Evolutionary conservation across 805 yeast genomes (phyloP), one percentile per base, ranked within the genome.

Genomic region (Trichomonascus vanleenenianus): DNA sequence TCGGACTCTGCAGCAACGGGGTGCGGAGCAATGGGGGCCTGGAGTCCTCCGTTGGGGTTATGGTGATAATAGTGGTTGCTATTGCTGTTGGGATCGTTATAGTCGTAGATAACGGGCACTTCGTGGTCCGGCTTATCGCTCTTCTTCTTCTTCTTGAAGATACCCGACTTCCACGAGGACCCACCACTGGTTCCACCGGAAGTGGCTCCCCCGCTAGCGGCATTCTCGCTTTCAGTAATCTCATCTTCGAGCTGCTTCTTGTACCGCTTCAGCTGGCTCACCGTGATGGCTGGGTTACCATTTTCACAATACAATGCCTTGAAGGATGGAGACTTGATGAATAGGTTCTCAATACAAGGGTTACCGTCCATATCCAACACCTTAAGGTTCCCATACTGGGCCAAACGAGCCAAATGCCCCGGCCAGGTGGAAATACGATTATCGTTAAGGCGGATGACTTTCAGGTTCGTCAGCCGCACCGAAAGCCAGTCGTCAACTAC

Each of bases 341-440:
- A 51, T 40, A 51, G 48, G 9, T 18, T 22, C 30, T 50, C 54
- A 14, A 59, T 43, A 34, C 63, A 59, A 0, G 63, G 63, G 44
- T 58, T 59, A 0, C 61, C 62, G 11, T 55, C 59, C 36, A 59
- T 42, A 11, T 49, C 49, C 12, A 59, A 32, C 11, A 55, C 54
- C 22, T 43, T 27, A 10, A 59, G 50, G 18, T 53, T 46, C 8
- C 48, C 48, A 32, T 46, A 40, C 6, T 45, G 40, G 2, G 47
- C 45, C 35, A 58, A 39, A 8, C 44, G 18, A 2, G 46, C 50
- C 18, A 59, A 49, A 33, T 53, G 59, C 34, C 50, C 52, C 2
- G 63, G 63, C 63, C 63, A 59, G 9, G 58, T 55, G 3, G 56
- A 42, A 30, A 59, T 58, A n/a, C 46, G 34, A 39, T 59, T 59